A percentile compares a stretch with the other conserved stretches of the same genome.
These are phyloP conservation scores for Deinandra increscens DNA, from an alignment of 129 eudicot genomes.

Conservation along the genomic window DNA sequence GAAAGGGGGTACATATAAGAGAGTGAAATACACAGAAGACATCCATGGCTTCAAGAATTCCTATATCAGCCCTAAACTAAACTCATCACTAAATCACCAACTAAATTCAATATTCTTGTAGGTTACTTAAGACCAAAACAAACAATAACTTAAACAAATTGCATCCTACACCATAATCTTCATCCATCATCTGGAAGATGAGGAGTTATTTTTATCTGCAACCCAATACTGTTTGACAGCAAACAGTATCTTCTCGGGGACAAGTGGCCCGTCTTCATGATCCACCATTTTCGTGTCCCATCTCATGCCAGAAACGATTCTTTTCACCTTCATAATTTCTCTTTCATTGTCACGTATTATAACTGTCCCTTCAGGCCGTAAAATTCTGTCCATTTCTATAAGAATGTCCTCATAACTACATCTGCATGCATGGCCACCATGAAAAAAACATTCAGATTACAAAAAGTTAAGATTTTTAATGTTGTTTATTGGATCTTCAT, in stretches of 20 bases:
- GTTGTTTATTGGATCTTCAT: background rate
- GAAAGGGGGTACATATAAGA: background rate
- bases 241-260: slow-evolving; percentile 56
- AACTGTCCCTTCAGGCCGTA: slow-evolving; percentile 77
- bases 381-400: slow-evolving; percentile 73
- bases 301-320: slow-evolving; percentile 57
- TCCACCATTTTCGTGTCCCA: slow-evolving; percentile 66
- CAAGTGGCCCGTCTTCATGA: slow-evolving; percentile 61
- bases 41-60: slow-evolving; percentile 4
- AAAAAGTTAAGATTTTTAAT: background rate
- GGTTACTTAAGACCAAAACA: slow-evolving; percentile 17
- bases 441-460: background rate
- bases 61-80: slow-evolving; percentile 4
- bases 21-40: background rate
- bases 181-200: slow-evolving; percentile 24
- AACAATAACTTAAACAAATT: slow-evolving; percentile 9
- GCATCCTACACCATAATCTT: slow-evolving; percentile 9
- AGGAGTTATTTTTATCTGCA: slow-evolving; percentile 46
- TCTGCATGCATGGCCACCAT: slow-evolving; percentile 30
- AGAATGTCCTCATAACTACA: slow-evolving; percentile 66
- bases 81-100: slow-evolving; percentile 30
- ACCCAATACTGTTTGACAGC: slow-evolving; percentile 75
- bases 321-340: slow-evolving; percentile 50
- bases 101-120: background rate
- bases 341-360: slow-evolving; percentile 57